phyloP scores from a whole-genome alignment of 768 basidiomycete genomes.

The Macrolepiota dolichaula region DNA sequence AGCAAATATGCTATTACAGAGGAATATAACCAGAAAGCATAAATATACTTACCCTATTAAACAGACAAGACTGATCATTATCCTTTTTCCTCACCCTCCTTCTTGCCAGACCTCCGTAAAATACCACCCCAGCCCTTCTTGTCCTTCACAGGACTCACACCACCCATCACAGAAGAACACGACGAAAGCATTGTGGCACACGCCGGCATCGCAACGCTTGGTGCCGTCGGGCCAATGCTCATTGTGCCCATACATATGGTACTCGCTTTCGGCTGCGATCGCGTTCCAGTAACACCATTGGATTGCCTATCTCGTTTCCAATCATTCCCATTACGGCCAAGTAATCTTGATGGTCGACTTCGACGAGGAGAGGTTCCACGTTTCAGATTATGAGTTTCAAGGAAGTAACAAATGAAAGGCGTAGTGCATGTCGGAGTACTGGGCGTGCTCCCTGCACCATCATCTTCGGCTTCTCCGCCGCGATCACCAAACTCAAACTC shows the following conservation, averaged over 20 bases:
- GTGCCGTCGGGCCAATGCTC: background rate
- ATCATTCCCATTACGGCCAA: background rate
- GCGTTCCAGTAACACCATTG: background rate
- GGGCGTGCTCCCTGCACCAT: background rate
- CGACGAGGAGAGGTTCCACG: background rate
- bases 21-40: background rate
- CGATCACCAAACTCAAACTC: background rate
- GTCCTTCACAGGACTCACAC: background rate
- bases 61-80: background rate
- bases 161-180: background rate
- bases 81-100: slow-evolving; percentile 1
- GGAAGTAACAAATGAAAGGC: slow-evolving; percentile 10
- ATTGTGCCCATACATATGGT: background rate
- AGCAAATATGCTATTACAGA: background rate
- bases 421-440: slow-evolving; percentile 5
- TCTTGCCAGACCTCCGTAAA: slow-evolving; percentile 3
- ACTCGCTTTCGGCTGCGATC: background rate
- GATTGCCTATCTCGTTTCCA: background rate
- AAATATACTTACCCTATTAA: background rate
- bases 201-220: background rate
- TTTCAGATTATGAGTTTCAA: slow-evolving; percentile 6
- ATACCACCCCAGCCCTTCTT: slow-evolving; percentile 7
- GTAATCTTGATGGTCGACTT: background rate
- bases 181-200: background rate
- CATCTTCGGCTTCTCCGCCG: background rate